Evolutionary conservation across 176 grass and related monocot genomes (phyloP), one percentile per base, ranked within the genome.

Genomic region (Thinopyrum elongatum): DNA sequence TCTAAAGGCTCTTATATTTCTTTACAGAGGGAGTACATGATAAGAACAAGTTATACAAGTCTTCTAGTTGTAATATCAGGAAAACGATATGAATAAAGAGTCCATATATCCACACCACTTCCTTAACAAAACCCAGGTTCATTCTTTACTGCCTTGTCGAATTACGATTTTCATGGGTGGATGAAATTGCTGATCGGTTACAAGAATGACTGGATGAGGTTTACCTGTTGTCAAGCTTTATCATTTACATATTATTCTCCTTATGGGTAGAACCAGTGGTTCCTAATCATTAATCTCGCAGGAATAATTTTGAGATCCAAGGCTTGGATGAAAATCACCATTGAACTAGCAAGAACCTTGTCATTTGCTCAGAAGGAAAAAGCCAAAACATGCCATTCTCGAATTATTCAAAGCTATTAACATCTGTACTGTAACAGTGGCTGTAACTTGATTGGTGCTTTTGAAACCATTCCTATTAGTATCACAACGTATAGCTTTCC

Each of bases 381-480:
- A 53, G 6, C 3, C 33, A 7, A 65, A 51, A 34, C 19, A 51
- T 68, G 6, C 10, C 27, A 33, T 67, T 23, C 41, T 64, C 67
- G 5, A 67, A 49, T 65, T 81, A 81, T 46, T 14, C 31, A 64
- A 15, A 75, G 72, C 15, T 34, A 68, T 30, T 46, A 33, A 23
- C 46, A 33, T 65, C 65, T 67, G 10, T 31, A 66, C 47, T 67
- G 10, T 31, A 49, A 46, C 6, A 44, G 46, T 22, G 39, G 7
- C 0, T 33, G 27, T 46, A 80, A 65, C 25, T 80, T 63, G 27
- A 66, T 46, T 80, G 64, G 38, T 49, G 17, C 29, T 65, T 65
- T 81, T 21, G 27, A 67, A 44, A 49, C 19, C 38, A 80, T 65
- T 80, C 78, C 9, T 80, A 46, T 80, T 62, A 80, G 60, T 78